A percentile compares a stretch with the other conserved stretches of the same genome.
Conservation (phyloP, 2,329 filamentous ascomycete genomes). For the Exophiala oligosperma region DNA sequence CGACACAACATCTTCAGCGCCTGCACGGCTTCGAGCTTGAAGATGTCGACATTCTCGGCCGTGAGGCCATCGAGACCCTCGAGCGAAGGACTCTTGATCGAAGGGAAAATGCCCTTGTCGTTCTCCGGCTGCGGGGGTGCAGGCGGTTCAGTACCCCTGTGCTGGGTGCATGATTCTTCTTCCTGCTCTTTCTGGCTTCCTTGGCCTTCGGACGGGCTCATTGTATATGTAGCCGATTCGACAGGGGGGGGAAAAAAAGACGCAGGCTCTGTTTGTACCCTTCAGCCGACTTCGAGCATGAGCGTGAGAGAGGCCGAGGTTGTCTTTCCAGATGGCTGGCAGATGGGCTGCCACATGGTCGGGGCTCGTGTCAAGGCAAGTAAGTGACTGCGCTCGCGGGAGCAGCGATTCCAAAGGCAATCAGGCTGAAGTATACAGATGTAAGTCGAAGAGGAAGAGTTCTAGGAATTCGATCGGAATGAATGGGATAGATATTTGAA, state of each 20-base stretch:
- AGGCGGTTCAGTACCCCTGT: constrained; percentile 17
- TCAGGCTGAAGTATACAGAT: not conserved
- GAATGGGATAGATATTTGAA: no score
- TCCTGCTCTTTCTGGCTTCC: constrained; percentile 15
- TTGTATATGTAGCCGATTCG: constrained; percentile 6
- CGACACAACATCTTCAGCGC: constrained; percentile 79
- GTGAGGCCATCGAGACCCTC: constrained; percentile 34
- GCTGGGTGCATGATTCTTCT: not conserved
- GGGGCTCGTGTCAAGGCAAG: constrained; percentile 4
- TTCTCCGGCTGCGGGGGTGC: constrained; percentile 29
- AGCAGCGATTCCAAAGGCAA: not conserved
- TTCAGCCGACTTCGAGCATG: constrained; percentile 17
- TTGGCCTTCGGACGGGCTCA: constrained; percentile 13
- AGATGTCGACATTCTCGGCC: constrained; percentile 61
- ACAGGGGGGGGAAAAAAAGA: not conserved
- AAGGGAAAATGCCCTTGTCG: constrained; percentile 30
- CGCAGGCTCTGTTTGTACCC: not conserved
- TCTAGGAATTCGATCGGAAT: not conserved
- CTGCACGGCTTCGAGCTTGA: constrained; percentile 68
- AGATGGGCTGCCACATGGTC: constrained; percentile 22
- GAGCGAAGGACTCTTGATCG: constrained; percentile 34
- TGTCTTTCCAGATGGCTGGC: constrained; percentile 10
- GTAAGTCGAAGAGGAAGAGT: not conserved
- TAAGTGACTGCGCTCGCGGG: constrained; percentile 9
- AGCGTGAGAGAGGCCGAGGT: constrained; percentile 5